Conservation (phyloP, 805 yeast species). For the Saccharomycopsis synnaedendra region DNA sequence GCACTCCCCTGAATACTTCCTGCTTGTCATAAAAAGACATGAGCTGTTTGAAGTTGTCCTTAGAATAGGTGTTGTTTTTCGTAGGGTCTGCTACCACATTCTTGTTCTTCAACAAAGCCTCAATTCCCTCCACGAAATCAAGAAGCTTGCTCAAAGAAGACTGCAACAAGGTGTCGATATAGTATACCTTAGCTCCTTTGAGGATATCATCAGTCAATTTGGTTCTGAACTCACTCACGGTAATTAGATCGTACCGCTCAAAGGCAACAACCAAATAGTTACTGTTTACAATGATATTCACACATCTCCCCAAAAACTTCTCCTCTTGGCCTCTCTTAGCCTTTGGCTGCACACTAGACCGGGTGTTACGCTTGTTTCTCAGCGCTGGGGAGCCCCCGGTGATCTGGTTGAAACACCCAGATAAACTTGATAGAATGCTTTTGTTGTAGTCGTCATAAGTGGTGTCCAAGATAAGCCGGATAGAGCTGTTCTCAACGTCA, state of each 20-base stretch:
- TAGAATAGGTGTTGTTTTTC: slow-evolving; percentile 53
- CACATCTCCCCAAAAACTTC: slow-evolving; percentile 25
- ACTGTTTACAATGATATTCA: slow-evolving; percentile 42
- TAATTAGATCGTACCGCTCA: slow-evolving; percentile 17
- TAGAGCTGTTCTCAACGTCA: slow-evolving; percentile 5
- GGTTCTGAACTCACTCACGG: slow-evolving; percentile 20
- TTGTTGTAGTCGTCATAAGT: slow-evolving; percentile 20
- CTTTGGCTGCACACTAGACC: slow-evolving; percentile 14
- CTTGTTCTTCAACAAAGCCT: slow-evolving; percentile 31
- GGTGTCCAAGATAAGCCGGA: slow-evolving; percentile 9
- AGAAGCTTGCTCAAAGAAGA: slow-evolving; percentile 57
- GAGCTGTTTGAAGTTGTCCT: slow-evolving; percentile 46
- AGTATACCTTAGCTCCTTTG: slow-evolving; percentile 25
- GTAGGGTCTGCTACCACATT: slow-evolving; percentile 31
- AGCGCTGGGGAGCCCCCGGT: slow-evolving; percentile 17
- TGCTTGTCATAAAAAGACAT: slow-evolving; percentile 42
- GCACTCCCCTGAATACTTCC: slow-evolving; percentile 45
- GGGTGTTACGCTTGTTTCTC: slow-evolving; percentile 1
- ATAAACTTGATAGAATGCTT: slow-evolving; percentile 22
- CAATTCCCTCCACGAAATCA: slow-evolving; percentile 54
- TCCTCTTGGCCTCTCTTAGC: slow-evolving; percentile 14
- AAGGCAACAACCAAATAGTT: slow-evolving; percentile 37
- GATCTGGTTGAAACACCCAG: slow-evolving; percentile 17
- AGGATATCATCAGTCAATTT: slow-evolving; percentile 17
- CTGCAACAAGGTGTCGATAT: slow-evolving; percentile 35